Evolutionary conservation across 495 filamentous ascomycete genomes (phyloP).

Genomic region (Letharia columbiana): DNA sequence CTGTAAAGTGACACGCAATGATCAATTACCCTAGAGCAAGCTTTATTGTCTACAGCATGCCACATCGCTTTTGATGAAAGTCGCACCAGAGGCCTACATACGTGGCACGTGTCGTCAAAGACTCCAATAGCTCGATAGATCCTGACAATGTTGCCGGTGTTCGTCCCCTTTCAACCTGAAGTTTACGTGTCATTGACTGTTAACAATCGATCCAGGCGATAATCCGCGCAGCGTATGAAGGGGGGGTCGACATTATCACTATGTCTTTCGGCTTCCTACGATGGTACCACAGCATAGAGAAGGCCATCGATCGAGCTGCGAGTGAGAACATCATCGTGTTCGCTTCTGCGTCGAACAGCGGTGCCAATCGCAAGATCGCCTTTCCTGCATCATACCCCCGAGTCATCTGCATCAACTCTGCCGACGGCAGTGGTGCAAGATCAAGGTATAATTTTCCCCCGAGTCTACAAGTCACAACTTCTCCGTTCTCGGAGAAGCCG

Average conservation of each 20-base stretch:
- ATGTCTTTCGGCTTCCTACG: conserved; percentile 27
- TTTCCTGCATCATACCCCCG: conserved; percentile 19
- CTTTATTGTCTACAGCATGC: background rate
- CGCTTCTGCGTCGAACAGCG: conserved; percentile 22
- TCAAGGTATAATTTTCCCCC: conserved; percentile 10
- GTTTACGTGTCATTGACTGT: background rate
- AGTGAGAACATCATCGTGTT: conserved; percentile 18
- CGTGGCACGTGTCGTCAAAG: conserved; percentile 1
- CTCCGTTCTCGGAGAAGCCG: conserved; percentile 17
- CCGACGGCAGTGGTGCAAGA: conserved; percentile 19
- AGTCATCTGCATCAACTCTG: conserved; percentile 21
- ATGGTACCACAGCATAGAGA: conserved; percentile 1
- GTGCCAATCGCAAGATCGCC: conserved; percentile 12
- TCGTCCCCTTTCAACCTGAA: conserved; percentile 4
- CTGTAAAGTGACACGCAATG: too few relatives aligned
- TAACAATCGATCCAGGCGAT: conserved; percentile 23
- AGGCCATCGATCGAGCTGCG: conserved; percentile 14
- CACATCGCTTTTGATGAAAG: conserved; percentile 10
- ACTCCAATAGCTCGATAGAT: background rate
- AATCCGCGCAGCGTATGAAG: conserved; percentile 18
- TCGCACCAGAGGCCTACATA: conserved; percentile 16
- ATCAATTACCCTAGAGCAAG: too few relatives aligned
- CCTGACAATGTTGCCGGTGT: conserved; percentile 1
- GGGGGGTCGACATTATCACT: conserved; percentile 28
- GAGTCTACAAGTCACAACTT: conserved; percentile 10